phyloP scores from a whole-genome alignment of 106 monocot genomes.

The Dendrobium officinale region DNA sequence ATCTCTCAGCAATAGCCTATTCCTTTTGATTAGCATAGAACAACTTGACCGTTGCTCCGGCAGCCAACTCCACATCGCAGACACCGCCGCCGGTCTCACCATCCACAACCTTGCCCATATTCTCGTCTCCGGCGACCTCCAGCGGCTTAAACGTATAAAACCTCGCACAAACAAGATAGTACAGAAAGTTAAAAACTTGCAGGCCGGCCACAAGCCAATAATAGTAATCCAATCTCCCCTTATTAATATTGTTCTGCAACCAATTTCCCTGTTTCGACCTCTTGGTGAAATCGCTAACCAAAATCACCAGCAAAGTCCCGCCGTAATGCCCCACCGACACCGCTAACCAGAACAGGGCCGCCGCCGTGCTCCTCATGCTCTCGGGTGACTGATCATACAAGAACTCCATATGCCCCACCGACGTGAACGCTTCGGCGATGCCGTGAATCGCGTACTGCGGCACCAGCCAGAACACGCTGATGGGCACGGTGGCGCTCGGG shows the following conservation, averaged over 20 bases:
- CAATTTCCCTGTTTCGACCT: constrained; percentile 11
- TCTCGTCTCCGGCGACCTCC: constrained; percentile 10
- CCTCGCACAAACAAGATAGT: constrained; percentile 11
- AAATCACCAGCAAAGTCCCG: constrained; percentile 23
- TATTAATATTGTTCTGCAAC: constrained; percentile 24
- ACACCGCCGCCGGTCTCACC: background rate
- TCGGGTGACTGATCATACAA: constrained; percentile 38
- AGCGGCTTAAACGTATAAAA: constrained; percentile 13
- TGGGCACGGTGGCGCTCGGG: constrained; percentile 7
- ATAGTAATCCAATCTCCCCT: constrained; percentile 9
- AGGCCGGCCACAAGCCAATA: constrained; percentile 12
- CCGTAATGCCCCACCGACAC: constrained; percentile 19
- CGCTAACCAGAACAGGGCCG: constrained; percentile 30
- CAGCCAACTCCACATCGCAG: background rate
- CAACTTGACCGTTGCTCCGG: background rate
- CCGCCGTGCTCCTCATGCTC: constrained; percentile 37
- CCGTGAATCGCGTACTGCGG: constrained; percentile 39
- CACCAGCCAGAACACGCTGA: constrained; percentile 38
- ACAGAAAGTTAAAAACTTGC: constrained; percentile 11
- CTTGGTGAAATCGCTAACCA: constrained; percentile 16
- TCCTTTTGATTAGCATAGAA: background rate
- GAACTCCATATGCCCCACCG: constrained; percentile 39
- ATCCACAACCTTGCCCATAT: background rate
- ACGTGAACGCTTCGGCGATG: constrained; percentile 23
- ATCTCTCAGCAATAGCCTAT: background rate